phyloP scores from a whole-genome alignment of 139 green algal species.

The Mesotaenium endlicherianum region DNA sequence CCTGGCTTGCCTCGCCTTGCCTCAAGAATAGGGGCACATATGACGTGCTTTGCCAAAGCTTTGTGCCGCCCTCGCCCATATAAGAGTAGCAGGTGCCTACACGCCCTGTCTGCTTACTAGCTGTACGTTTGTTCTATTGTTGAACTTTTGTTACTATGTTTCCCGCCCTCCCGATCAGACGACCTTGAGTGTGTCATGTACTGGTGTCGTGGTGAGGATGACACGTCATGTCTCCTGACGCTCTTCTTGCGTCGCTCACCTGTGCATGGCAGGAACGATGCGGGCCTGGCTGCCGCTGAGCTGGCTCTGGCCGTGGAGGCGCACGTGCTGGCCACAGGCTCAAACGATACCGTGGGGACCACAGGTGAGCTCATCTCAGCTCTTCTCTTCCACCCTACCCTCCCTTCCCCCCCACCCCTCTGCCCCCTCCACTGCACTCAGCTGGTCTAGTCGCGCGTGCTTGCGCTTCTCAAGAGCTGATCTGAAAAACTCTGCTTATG shows the following conservation, averaged over 20 bases:
- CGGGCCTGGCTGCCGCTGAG: conserved; percentile 84
- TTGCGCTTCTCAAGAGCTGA: no score
- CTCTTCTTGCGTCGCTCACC: not conserved
- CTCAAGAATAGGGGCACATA: no score
- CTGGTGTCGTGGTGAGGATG: no score
- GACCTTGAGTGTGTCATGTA: no score
- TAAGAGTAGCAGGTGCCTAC: no score
- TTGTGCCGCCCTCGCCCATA: no score
- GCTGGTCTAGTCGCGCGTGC: not conserved
- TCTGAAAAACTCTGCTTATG: no score
- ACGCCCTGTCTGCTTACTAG: no score
- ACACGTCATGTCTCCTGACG: not conserved
- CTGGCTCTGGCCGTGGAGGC: conserved; percentile 76
- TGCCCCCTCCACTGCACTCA: not conserved
- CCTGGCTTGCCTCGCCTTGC: no score
- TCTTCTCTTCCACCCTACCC: not conserved
- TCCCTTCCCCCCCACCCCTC: not conserved
- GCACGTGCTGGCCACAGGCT: conserved; percentile 61
- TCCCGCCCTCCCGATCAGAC: not conserved
- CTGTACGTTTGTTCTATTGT: no score
- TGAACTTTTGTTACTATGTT: not conserved
- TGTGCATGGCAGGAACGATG: conserved; percentile 70
- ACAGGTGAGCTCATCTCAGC: conserved; percentile 42
- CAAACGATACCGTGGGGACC: conserved; percentile 82
- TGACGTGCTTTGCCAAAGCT: no score